Evolutionary conservation across 2,329 filamentous ascomycete genomes (phyloP), one percentile per base, ranked within the genome.

Genomic region (Aspergillus viridinutans): DNA sequence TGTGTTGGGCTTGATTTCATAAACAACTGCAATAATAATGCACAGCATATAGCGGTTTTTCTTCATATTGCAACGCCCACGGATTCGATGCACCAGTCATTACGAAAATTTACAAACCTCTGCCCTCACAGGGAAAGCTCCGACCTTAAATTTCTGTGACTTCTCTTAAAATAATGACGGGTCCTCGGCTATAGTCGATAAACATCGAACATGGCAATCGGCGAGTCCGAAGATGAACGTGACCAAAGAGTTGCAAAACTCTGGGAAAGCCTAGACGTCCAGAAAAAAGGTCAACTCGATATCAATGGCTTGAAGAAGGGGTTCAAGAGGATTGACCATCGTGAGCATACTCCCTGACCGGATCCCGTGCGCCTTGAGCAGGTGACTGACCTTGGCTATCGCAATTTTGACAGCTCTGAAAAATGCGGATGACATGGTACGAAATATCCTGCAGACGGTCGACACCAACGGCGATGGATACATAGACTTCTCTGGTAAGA

Each of bases 261-360:
- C 69, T 97, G 93, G 92, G 80, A 79, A 71, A 87, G 85, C 68
- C 83, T 99, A 64, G 92, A 96, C 74, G 87, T 88, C 63, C 84
- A 86, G 63, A 82, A 83, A 58, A 86, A 88, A 67, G 90, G 90
- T 58, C 87, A 90, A 72, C 81, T 99, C 67, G 92, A 97, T 76
- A 80, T 95, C 63, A 86, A 88, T 72, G 92, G 86, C 32, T 79
- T 99, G 65, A 89, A 92, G 77, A 90, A 86, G 76, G 94, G 93
- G 3, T 78, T 99, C 70, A 86, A 82, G 72, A 90, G 87, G 75
- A 91, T 97, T 69, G 92, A 97, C 74, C 94, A 99, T 74, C 94
- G 92, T 96, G 77, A 77, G 87, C 72, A 61, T 57, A 53, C 54
- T 50, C 50, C 55, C 52, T 61, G 60, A 61, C 53, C 58, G 49